These are phyloP conservation scores for Glomus cerebriforme DNA, from an alignment of 192 early-diverging fungal genomes.

Conservation along the genomic window DNA sequence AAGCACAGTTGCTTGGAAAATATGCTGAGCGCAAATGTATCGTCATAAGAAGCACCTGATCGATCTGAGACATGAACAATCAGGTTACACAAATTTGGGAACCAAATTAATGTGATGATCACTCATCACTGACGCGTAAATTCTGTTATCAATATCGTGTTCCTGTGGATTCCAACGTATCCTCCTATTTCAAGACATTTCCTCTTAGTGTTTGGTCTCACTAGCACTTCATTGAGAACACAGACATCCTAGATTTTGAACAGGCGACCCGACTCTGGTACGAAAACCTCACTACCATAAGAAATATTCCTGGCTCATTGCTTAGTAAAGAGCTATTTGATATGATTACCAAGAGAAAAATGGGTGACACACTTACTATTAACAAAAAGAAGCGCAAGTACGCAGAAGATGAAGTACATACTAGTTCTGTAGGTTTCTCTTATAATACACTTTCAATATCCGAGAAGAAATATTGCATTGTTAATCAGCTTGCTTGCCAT, in stretches of 20 bases:
- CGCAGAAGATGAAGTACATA: constrained; percentile 27
- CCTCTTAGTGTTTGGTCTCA: constrained; percentile 3
- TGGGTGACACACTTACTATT: background rate
- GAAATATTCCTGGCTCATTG: background rate
- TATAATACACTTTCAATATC: background rate
- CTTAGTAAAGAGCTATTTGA: background rate
- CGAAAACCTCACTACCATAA: background rate
- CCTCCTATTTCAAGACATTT: background rate
- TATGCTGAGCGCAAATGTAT: background rate
- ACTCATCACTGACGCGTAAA: background rate
- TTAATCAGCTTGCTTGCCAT: background rate
- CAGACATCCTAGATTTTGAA: background rate
- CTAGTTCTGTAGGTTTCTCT: constrained; percentile 18
- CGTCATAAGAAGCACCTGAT: background rate
- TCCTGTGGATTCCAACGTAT: background rate
- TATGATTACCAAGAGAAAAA: background rate
- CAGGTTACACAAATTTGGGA: constrained; percentile 1
- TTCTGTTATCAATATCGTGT: constrained; percentile 23
- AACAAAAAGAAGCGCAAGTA: constrained; percentile 28
- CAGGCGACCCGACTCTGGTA: background rate
- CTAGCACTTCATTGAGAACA: constrained; percentile 12
- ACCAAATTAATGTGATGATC: background rate
- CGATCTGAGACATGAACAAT: too few relatives aligned
- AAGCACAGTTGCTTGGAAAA: background rate
- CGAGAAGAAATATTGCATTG: constrained; percentile 8